A percentile compares a stretch with the other conserved stretches of the same genome.
phyloP scores from a whole-genome alignment of 2,329 filamentous ascomycete genomes.

The Sporothrix humicola region DNA sequence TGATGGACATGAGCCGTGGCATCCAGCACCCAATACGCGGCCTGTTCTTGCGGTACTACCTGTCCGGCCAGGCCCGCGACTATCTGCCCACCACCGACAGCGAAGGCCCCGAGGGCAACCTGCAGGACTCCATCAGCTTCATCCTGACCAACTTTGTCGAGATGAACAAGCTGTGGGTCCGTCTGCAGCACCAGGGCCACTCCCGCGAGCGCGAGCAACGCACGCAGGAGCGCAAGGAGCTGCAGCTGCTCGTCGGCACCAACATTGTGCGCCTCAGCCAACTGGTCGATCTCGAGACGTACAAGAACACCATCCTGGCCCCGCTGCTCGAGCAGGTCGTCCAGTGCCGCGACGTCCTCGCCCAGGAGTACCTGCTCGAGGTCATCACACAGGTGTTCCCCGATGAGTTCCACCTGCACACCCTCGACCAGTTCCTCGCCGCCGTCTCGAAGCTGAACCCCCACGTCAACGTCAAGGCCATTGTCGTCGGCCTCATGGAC shows the following conservation, averaged over 20 bases:
- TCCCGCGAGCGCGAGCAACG: conserved; percentile 92
- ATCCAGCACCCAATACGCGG: conserved; percentile 97
- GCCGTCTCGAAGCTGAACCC: conserved; percentile 93
- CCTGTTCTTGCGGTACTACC: conserved; percentile 92
- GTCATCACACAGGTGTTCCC: conserved; percentile 99
- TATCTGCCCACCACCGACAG: conserved; percentile 79
- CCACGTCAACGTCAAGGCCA: conserved; percentile 96
- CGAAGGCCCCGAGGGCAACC: conserved; percentile 91
- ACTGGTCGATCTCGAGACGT: conserved; percentile 90
- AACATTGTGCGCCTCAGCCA: conserved; percentile 96
- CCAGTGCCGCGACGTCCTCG: conserved; percentile 93
- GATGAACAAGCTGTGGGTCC: conserved; percentile 99
- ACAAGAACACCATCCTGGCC: conserved; percentile 87
- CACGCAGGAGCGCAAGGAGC: conserved; percentile 91
- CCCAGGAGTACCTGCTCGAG: conserved; percentile 96
- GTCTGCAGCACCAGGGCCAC: conserved; percentile 95
- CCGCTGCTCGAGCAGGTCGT: conserved; percentile 96
- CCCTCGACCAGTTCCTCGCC: conserved; percentile 90
- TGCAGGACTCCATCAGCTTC: conserved; percentile 98
- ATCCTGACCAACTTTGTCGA: conserved; percentile 98
- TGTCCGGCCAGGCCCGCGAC: conserved; percentile 93
- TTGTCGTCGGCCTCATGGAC: conserved; percentile 98
- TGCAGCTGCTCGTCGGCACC: conserved; percentile 93
- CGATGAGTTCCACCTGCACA: conserved; percentile 97
- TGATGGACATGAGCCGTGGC: conserved; percentile 99